These are phyloP conservation scores for Meyerozyma smithsonii DNA, from an alignment of 1,139 yeast species.

Conservation along the genomic window DNA sequence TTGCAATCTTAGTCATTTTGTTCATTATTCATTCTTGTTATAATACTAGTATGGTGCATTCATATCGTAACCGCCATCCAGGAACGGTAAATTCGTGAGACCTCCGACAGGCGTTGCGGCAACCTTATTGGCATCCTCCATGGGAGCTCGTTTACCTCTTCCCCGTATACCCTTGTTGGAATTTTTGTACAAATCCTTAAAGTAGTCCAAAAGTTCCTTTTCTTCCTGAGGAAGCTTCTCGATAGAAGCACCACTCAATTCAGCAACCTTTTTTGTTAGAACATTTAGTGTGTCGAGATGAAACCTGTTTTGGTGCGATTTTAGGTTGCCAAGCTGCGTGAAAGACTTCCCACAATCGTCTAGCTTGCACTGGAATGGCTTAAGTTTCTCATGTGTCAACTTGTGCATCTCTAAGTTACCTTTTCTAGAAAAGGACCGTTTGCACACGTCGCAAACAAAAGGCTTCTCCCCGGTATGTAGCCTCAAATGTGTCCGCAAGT, in stretches of 20 bases:
- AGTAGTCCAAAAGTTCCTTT: slow-evolving; percentile 65
- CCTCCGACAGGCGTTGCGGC: not conserved
- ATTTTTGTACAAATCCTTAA: slow-evolving; percentile 77
- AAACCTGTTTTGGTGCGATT: slow-evolving; percentile 89
- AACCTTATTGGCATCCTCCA: not conserved
- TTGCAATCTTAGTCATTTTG: too few species aligned
- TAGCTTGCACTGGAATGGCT: slow-evolving; percentile 75
- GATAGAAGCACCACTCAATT: slow-evolving; percentile 42
- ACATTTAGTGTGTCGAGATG: slow-evolving; percentile 67
- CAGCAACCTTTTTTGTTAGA: slow-evolving; percentile 62
- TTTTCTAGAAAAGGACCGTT: slow-evolving; percentile 74
- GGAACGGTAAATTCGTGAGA: not conserved
- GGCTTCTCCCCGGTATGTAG: slow-evolving; percentile 93
- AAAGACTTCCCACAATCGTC: slow-evolving; percentile 82
- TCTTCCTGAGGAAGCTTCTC: slow-evolving; percentile 56
- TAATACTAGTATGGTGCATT: not conserved
- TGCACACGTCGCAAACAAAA: slow-evolving; percentile 69
- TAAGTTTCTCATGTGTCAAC: slow-evolving; percentile 72
- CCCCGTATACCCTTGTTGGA: slow-evolving; percentile 90
- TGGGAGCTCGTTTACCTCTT: slow-evolving; percentile 51
- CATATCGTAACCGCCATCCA: slow-evolving; percentile 1
- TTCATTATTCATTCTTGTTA: too few species aligned
- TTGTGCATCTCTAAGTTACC: slow-evolving; percentile 87
- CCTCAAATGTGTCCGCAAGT: slow-evolving; percentile 79
- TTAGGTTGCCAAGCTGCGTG: slow-evolving; percentile 88